Evolutionary conservation across 495 filamentous ascomycete species (phyloP).

Genomic region (Aspergillus conjunctus): DNA sequence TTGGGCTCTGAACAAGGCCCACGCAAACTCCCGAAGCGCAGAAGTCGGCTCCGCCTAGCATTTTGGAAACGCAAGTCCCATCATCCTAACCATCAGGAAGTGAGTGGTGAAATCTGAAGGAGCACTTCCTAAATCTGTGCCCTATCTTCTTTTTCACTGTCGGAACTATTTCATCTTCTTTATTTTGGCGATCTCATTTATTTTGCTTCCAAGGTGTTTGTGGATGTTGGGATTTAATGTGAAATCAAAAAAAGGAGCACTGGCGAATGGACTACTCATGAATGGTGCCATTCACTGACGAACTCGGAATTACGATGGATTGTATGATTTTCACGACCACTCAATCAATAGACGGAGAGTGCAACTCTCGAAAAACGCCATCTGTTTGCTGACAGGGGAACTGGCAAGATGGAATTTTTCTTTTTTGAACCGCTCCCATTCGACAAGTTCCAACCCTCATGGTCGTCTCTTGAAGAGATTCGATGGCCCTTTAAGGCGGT

Average conservation of each 20-base stretch:
- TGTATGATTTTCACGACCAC: constrained; percentile 36
- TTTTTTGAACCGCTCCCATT: background rate
- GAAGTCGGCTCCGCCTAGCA: constrained; percentile 47
- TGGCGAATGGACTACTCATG: constrained; percentile 34
- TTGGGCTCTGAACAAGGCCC: constrained; percentile 20
- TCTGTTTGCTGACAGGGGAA: background rate
- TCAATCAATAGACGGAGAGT: constrained; percentile 21
- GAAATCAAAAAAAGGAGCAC: constrained; percentile 16
- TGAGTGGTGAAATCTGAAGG: constrained; percentile 42
- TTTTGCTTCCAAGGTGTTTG: constrained; percentile 22
- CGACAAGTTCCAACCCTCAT: background rate
- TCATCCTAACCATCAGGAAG: constrained; percentile 37
- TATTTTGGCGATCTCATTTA: constrained; percentile 8
- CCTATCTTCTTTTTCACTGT: constrained; percentile 13
- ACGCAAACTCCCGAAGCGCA: constrained; percentile 39
- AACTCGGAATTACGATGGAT: constrained; percentile 35
- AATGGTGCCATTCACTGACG: constrained; percentile 36
- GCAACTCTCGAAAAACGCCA: background rate
- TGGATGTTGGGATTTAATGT: constrained; percentile 24
- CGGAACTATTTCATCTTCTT: constrained; percentile 4
- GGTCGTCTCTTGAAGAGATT: no score
- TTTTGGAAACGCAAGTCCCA: constrained; percentile 49
- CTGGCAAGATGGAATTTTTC: background rate
- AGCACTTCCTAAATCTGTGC: background rate
- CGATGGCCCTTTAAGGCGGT: no score